phyloP scores from a whole-genome alignment of 2,329 filamentous ascomycete species.

The Basipetospora chlamydospora region DNA sequence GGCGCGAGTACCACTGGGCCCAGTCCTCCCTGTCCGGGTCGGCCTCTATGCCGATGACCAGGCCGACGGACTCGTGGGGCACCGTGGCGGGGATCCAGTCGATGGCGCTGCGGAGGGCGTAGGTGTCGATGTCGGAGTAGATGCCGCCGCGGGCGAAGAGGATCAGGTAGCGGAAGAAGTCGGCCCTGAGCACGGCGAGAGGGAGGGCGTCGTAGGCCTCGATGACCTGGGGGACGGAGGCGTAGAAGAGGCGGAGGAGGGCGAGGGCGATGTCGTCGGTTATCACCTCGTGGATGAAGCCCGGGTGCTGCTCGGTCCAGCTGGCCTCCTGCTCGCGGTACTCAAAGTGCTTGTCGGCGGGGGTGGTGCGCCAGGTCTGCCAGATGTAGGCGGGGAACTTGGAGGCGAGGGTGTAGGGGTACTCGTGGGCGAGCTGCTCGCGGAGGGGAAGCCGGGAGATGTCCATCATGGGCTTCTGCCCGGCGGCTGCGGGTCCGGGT shows the following conservation, averaged over 20 bases:
- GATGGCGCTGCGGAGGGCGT: constrained; percentile 64
- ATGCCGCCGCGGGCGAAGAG: constrained; percentile 45
- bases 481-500: constrained; percentile 7
- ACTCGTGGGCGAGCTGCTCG: constrained; percentile 82
- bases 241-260: constrained; percentile 75
- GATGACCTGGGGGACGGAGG: constrained; percentile 62
- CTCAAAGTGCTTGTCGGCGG: constrained; percentile 60
- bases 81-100: constrained; percentile 78
- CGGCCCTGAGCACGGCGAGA: constrained; percentile 61
- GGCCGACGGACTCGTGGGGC: constrained; percentile 61
- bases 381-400: constrained; percentile 97
- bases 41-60: constrained; percentile 90
- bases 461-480: constrained; percentile 52
- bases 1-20: constrained; percentile 87
- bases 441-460: constrained; percentile 55
- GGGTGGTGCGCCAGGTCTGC: constrained; percentile 95
- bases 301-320: constrained; percentile 77
- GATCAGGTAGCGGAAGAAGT: constrained; percentile 66
- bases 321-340: constrained; percentile 77
- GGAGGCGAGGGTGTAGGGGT: constrained; percentile 74
- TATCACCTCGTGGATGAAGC: constrained; percentile 92
- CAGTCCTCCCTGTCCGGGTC: constrained; percentile 89
- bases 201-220: constrained; percentile 64
- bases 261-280: constrained; percentile 77
- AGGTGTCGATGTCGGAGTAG: constrained; percentile 89